phyloP scores from a whole-genome alignment of 768 basidiomycete genomes.

The Amanita rubescens region DNA sequence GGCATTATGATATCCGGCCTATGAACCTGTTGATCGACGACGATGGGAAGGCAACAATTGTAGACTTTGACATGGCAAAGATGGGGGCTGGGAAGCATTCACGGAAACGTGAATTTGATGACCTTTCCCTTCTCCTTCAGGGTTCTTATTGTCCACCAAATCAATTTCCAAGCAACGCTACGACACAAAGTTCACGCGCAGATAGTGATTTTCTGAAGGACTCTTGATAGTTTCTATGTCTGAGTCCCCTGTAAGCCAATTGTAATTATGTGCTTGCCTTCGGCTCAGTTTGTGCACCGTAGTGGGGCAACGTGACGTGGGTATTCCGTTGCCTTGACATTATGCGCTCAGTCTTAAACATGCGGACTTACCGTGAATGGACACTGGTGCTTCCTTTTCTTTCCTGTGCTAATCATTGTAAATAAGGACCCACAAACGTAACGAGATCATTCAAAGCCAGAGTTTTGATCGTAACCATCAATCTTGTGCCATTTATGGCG shows the following conservation, averaged over 20 bases:
- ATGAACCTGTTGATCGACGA: not conserved
- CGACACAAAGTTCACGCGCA: not conserved
- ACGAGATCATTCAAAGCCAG: too few relatives aligned
- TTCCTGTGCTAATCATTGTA: too few relatives aligned
- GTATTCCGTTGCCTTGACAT: too few relatives aligned
- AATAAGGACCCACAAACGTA: too few relatives aligned
- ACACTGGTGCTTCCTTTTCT: too few relatives aligned
- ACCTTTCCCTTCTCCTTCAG: not conserved
- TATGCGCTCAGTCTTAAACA: too few relatives aligned
- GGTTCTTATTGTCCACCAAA: not conserved
- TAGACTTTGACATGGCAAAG: constrained; percentile 2
- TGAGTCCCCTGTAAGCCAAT: too few relatives aligned
- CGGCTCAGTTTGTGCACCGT: too few relatives aligned
- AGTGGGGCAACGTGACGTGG: not conserved
- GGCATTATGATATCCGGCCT: not conserved
- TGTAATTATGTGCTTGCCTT: too few relatives aligned
- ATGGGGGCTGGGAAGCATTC: constrained; percentile 1
- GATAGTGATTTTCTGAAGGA: not conserved
- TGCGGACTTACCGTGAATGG: too few relatives aligned
- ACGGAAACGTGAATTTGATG: not conserved
- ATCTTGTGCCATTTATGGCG: too few relatives aligned
- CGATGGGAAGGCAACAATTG: not conserved
- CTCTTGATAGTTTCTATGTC: not conserved
- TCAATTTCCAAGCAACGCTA: not conserved
- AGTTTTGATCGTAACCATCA: too few relatives aligned